Conservation (phyloP, 345 rosid genomes). For the Rhodamnia rubescens region DNA sequence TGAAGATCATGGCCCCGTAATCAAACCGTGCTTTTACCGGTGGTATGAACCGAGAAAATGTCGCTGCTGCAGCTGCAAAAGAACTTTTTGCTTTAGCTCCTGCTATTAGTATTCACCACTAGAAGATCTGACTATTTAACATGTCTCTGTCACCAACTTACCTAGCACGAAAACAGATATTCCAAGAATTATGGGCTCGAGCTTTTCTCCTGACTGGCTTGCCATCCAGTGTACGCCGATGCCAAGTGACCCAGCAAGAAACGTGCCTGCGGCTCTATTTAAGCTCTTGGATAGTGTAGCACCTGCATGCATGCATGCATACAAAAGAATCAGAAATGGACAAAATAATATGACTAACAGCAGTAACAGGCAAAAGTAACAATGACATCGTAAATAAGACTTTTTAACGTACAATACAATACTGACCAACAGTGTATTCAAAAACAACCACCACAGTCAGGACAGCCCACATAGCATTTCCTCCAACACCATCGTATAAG, state of each 20-base stretch:
- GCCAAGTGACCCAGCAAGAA: constrained; percentile 56
- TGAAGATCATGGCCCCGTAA: constrained; percentile 66
- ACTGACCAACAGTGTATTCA: constrained; percentile 50
- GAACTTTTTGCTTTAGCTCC: not conserved
- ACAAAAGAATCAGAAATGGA: not conserved
- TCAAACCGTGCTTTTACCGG: constrained; percentile 51
- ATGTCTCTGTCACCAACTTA: not conserved
- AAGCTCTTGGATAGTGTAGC: constrained; percentile 50
- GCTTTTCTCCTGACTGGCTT: constrained; percentile 28
- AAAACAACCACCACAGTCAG: constrained; percentile 78
- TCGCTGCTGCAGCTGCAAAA: constrained; percentile 51
- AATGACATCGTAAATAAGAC: not conserved
- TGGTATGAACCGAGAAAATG: constrained; percentile 67
- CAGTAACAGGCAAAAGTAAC: not conserved
- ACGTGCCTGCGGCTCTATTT: constrained; percentile 52
- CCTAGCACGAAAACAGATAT: constrained; percentile 52
- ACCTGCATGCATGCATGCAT: constrained; percentile 18
- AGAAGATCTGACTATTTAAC: not conserved
- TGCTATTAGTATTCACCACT: not conserved
- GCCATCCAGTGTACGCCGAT: constrained; percentile 56
- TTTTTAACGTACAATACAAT: not conserved
- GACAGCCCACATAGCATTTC: constrained; percentile 69
- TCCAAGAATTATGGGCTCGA: constrained; percentile 45
- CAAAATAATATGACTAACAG: not conserved
- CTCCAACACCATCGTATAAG: constrained; percentile 50